A percentile compares a stretch with the other conserved stretches of the same genome.
phyloP scores from a whole-genome alignment of 73 alveolate genomes.

The Stentor coeruleus region DNA sequence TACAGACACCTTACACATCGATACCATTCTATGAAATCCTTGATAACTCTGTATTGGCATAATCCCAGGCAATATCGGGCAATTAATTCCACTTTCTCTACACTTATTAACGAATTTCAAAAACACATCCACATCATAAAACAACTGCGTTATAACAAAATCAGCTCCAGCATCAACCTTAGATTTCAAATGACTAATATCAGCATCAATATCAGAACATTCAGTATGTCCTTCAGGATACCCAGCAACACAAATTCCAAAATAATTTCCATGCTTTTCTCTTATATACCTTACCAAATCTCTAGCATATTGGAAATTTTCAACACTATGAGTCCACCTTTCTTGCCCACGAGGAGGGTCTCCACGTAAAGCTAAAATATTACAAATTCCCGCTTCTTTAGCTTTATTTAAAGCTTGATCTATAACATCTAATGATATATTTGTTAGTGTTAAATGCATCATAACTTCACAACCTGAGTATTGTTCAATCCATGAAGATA shows the following conservation, averaged over 20 bases:
- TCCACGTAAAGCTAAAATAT: slow-evolving; percentile 78
- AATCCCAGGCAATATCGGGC: slow-evolving; percentile 80
- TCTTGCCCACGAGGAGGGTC: slow-evolving; percentile 78
- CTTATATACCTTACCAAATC: slow-evolving; percentile 58
- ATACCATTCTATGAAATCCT: slow-evolving; percentile 41
- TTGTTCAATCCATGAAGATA: slow-evolving; percentile 53
- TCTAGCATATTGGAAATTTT: slow-evolving; percentile 54
- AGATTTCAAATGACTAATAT: slow-evolving; percentile 30
- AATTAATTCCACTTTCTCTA: slow-evolving; percentile 56
- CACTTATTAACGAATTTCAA: slow-evolving; percentile 54
- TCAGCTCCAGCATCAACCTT: slow-evolving; percentile 87
- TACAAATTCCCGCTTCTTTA: slow-evolving; percentile 61
- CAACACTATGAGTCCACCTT: slow-evolving; percentile 64
- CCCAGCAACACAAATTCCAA: slow-evolving; percentile 82
- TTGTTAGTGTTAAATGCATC: slow-evolving; percentile 84
- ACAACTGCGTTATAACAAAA: slow-evolving; percentile 69
- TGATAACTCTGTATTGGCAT: slow-evolving; percentile 60
- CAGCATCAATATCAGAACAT: slow-evolving; percentile 40
- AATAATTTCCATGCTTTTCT: slow-evolving; percentile 65
- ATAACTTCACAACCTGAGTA: slow-evolving; percentile 71
- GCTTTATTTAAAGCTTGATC: slow-evolving; percentile 54
- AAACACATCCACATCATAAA: slow-evolving; percentile 69
- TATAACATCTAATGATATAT: slow-evolving; percentile 53
- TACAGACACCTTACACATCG: slow-evolving; percentile 65
- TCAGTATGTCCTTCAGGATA: slow-evolving; percentile 85